Evolutionary conservation across 768 basidiomycete genomes (phyloP), one percentile per base, ranked within the genome.

Genomic region (Pleurotus citrinopileatus): DNA sequence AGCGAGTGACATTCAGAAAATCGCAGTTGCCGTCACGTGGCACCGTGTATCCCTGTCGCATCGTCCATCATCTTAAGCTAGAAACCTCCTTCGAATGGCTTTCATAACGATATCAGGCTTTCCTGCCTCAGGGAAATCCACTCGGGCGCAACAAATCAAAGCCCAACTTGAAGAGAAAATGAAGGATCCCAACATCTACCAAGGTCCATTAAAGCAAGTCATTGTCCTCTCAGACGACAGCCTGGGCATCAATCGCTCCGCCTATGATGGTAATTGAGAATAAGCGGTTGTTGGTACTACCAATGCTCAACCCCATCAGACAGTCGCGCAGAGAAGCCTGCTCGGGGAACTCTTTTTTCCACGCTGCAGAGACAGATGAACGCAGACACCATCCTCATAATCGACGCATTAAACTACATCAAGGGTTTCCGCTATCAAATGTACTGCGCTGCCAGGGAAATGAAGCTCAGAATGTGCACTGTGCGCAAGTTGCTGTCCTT

Each of bases 381-480:
- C 20, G 67, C 70, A 29, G 84, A 91, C 61, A 89, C 83, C 0
- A 83, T 98, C 61, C 78, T 97, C 55, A 89, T 99, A 60, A 79
- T 94, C 57, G 97, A 99, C 64, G 83, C 87, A 12, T 79, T 90
- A 60, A 98, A 98, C 65, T 98, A 99, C 70, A 98, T 98, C 78
- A 98, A 99, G 67, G 96, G 96, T 9, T 97, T 94, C 66, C 85
- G 97, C 26, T 99, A 99, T 69, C 97, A 99, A 68, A 86, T 99
- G 73, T 97, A 98, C 66, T 98, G 96, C 64, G 91, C 92, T 1
- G 95, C 94, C 3, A 75, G 94, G 48, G 97, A 99, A 65, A 79
- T 86, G 59, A 89, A 87, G 60, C 75, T 93, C 23, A 77, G 95
- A 28, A 83, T 89, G 3, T 93, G 90, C 68, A 98, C 97, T 42